A percentile compares a stretch with the other conserved stretches of the same genome.
These are phyloP conservation scores for Balamuthia mandrillaris DNA, from an alignment of 208 protist genomes.

Conservation along the genomic window DNA sequence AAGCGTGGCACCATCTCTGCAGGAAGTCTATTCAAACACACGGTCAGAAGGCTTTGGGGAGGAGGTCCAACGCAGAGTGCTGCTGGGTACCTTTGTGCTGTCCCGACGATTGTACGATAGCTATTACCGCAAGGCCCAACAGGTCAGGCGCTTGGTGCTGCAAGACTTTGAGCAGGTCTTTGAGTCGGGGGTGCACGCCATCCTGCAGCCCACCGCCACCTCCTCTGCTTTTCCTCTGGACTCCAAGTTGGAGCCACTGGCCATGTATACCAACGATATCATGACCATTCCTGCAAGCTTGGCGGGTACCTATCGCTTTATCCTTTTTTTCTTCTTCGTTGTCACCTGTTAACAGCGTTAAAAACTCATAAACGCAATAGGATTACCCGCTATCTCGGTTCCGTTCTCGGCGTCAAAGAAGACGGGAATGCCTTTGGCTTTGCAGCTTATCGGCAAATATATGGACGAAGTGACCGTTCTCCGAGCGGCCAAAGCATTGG, in stretches of 20 bases:
- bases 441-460: conserved; percentile 30
- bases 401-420: neutral
- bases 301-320: conserved; percentile 18
- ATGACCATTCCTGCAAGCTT: conserved; percentile 42
- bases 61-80: conserved; percentile 23
- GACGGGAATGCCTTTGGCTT: neutral
- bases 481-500: neutral
- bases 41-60: conserved; percentile 28
- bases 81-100: conserved; percentile 31
- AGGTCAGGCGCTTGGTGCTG: conserved; percentile 7
- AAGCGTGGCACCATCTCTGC: neutral
- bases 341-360: neutral
- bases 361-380: neutral
- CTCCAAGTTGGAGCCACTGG: neutral
- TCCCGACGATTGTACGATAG: conserved; percentile 37
- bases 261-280: conserved; percentile 47
- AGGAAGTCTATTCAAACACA: conserved; percentile 25
- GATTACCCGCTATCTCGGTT: conserved; percentile 31
- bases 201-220: conserved; percentile 27
- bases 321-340: neutral
- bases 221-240: conserved; percentile 16
- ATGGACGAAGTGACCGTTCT: conserved; percentile 39
- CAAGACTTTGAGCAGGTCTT: conserved; percentile 14
- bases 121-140: conserved; percentile 41
- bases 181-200: neutral